A percentile compares a stretch with the other conserved stretches of the same genome.
These are phyloP conservation scores for Astrothelium macrocarpum DNA, from an alignment of 495 filamentous ascomycete genomes.

Conservation along the genomic window DNA sequence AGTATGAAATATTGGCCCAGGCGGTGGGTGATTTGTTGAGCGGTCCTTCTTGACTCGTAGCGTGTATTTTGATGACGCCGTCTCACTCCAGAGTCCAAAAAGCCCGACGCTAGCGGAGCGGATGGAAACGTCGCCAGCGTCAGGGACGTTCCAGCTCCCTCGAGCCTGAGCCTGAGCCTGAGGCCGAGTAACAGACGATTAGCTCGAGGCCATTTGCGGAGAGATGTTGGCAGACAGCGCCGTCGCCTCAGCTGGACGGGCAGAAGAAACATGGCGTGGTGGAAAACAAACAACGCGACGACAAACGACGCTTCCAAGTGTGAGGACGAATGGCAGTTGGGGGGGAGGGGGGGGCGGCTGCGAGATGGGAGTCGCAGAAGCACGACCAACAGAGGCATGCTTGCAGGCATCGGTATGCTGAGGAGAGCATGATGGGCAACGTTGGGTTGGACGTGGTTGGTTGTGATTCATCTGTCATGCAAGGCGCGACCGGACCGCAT, in stretches of 20 bases:
- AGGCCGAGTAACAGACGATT: not conserved
- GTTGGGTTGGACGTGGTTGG: not conserved
- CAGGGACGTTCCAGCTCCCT: constrained; percentile 2
- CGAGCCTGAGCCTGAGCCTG: no score
- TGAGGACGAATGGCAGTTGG: no score
- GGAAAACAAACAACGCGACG: no score
- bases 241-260: not conserved
- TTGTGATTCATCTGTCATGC: not conserved
- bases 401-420: no score
- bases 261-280: no score
- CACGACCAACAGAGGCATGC: no score
- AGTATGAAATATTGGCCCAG: not conserved
- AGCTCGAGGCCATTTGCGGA: not conserved
- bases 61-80: not conserved
- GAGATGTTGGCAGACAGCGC: not conserved
- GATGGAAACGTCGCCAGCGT: not conserved
- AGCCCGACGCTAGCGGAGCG: not conserved
- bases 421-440: not conserved
- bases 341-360: no score
- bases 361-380: no score
- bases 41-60: not conserved
- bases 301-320: no score
- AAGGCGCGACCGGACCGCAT: constrained; percentile 4
- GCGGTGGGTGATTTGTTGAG: not conserved
- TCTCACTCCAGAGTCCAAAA: not conserved